Evolutionary conservation across 2,329 filamentous ascomycete genomes (phyloP).

Genomic region (Beauveria sp.): DNA sequence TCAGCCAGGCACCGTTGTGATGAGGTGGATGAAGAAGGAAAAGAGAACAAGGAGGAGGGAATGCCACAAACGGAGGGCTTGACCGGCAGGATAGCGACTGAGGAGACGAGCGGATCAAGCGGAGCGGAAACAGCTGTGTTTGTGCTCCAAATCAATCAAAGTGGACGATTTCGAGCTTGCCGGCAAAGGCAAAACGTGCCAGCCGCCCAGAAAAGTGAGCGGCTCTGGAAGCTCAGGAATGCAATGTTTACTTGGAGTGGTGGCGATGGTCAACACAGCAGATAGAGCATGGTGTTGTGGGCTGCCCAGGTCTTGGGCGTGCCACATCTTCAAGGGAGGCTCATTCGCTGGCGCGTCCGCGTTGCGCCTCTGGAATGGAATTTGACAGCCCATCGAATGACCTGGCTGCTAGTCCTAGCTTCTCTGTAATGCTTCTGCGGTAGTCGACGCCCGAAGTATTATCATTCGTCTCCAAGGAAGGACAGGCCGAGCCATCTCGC

Average conservation of each 20-base stretch:
- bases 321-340: conserved; percentile 7
- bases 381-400: neutral
- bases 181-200: conserved; percentile 11
- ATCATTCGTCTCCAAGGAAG: conserved; percentile 6
- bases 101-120: conserved; percentile 3
- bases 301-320: neutral
- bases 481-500: conserved; percentile 15
- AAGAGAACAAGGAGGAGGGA: conserved; percentile 8
- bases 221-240: conserved; percentile 12
- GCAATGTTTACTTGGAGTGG: conserved; percentile 14
- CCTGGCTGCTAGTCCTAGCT: neutral
- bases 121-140: neutral
- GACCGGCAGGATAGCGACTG: neutral
- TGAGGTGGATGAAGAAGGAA: conserved; percentile 6
- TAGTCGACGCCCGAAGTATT: neutral
- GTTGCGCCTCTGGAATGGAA: conserved; percentile 7
- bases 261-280: conserved; percentile 13
- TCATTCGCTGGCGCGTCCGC: neutral
- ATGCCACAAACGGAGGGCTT: conserved; percentile 6
- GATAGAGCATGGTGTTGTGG: neutral
- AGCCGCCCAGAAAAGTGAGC: conserved; percentile 11
- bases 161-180: neutral
- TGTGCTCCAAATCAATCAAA: neutral
- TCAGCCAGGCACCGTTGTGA: neutral
- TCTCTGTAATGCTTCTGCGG: neutral